Evolutionary conservation across 208 protist genomes (phyloP), one percentile per base, ranked within the genome.

Genomic region (Leishmania tarentolae): DNA sequence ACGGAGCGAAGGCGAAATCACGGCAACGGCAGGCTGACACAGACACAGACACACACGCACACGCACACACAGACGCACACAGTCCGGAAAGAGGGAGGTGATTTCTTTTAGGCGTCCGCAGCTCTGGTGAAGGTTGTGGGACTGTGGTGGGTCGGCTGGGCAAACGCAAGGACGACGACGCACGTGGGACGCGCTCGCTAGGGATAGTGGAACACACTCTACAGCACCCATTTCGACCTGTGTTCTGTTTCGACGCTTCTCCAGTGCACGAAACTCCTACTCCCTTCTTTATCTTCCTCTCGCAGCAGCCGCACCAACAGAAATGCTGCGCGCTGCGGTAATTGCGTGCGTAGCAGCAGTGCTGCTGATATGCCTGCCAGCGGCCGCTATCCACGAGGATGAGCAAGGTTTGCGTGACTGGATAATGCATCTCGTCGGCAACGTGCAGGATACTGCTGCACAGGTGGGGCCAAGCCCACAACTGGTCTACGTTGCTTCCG

Each of bases 351-450:
- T 75, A 7, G 42, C 31, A 13, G 52, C n/a, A n/a, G 46, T 28
- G 40, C n/a, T 56, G 37, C 84, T 87, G 28, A 35, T 17, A 17
- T 57, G 40, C 35, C 50, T 83, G 8, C 66, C 86, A 44, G 74
- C 72, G 21, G n/a, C 19, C 13, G 91, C 91, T 37, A 95, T 98
- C 63, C 94, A 98, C 73, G 94, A 94, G 69, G 94, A 98, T 85
- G 94, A 98, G 79, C 89, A 94, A 57, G 94, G 94, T 15, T 80
- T 94, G 61, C 91, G 92, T 21, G 94, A 98, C 74, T 98, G 92
- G 91, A 81, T 95, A 21, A 76, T 94, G 59, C 91, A 89, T 71
- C 90, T 94, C 76, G 90, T 92, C 5, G 94, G 94, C 19, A 84
- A 95, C 74, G 93, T 96, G 52, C 86, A 93, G 56, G 79, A 92